These are phyloP conservation scores for Echites panduratus DNA, from an alignment of 257 asterid species.

Conservation along the genomic window DNA sequence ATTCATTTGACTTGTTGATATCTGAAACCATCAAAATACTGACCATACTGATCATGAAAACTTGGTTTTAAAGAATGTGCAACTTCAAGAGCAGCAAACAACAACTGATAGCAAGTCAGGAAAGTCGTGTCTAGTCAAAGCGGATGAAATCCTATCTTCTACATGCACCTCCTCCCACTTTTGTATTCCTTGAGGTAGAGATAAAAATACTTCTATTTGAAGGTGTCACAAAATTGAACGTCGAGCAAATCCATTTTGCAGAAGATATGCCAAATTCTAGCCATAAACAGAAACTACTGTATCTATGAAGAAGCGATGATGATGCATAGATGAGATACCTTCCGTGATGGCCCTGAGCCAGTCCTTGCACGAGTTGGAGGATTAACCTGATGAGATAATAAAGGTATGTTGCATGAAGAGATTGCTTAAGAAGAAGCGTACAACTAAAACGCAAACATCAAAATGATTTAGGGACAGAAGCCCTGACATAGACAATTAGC, in stretches of 20 bases:
- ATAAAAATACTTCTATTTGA: not conserved
- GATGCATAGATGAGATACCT: constrained; percentile 44
- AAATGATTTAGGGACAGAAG: not conserved
- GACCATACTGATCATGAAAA: not conserved
- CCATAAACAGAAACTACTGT: not conserved
- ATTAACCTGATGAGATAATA: constrained; percentile 41
- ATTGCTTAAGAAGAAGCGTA: constrained; percentile 4
- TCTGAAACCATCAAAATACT: not conserved
- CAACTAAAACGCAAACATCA: not conserved
- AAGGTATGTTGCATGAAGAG: constrained; percentile 23
- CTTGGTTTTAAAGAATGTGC: not conserved
- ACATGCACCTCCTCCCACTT: not conserved
- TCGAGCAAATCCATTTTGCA: not conserved
- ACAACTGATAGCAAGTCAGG: not conserved
- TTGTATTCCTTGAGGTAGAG: not conserved
- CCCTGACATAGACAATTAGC: not conserved
- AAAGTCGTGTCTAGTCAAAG: not conserved
- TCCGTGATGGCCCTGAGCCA: constrained; percentile 81
- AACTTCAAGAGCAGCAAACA: not conserved
- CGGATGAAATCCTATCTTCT: not conserved
- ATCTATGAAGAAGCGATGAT: constrained; percentile 4
- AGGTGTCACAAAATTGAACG: not conserved
- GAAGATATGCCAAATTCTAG: not conserved
- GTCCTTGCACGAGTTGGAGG: constrained; percentile 64
- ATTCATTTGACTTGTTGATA: not conserved